These are phyloP conservation scores for Pleurotus ostreatus DNA, from an alignment of 768 basidiomycete species.

Conservation along the genomic window DNA sequence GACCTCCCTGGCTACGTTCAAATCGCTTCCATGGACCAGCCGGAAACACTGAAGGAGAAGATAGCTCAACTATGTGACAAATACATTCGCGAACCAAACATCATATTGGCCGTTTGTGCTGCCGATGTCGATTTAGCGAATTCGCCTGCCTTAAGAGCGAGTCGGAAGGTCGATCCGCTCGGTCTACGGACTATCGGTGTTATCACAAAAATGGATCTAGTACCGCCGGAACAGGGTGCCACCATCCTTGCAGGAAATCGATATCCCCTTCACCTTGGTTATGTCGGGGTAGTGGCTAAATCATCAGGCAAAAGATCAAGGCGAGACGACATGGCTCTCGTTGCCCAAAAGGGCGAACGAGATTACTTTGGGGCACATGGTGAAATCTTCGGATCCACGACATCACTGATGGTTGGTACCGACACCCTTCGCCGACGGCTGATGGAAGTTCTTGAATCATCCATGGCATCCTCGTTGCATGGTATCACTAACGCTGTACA, in stretches of 20 bases:
- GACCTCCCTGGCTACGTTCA: slow-evolving; percentile 98
- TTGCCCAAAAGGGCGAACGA: slow-evolving; percentile 54
- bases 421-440: slow-evolving; percentile 84
- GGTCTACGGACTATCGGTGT: slow-evolving; percentile 96
- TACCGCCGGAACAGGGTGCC: slow-evolving; percentile 80
- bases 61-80: slow-evolving; percentile 86
- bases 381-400: slow-evolving; percentile 56
- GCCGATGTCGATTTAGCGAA: slow-evolving; percentile 99
- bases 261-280: slow-evolving; percentile 96
- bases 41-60: slow-evolving; percentile 90
- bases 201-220: slow-evolving; percentile 98
- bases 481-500: slow-evolving; percentile 97
- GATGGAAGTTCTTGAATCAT: slow-evolving; percentile 97
- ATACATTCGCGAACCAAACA: slow-evolving; percentile 99
- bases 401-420: slow-evolving; percentile 84
- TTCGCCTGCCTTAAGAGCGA: slow-evolving; percentile 91
- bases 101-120: slow-evolving; percentile 97
- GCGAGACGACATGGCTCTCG: slow-evolving; percentile 43
- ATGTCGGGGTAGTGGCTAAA: slow-evolving; percentile 95
- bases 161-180: slow-evolving; percentile 90
- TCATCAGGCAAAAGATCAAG: slow-evolving; percentile 52
- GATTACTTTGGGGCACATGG: slow-evolving; percentile 65
- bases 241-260: slow-evolving; percentile 81
- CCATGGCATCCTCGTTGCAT: slow-evolving; percentile 94
- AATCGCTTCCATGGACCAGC: slow-evolving; percentile 92